phyloP scores from a whole-genome alignment of 177 flowering plant species.

The Vitis hybrid region DNA sequence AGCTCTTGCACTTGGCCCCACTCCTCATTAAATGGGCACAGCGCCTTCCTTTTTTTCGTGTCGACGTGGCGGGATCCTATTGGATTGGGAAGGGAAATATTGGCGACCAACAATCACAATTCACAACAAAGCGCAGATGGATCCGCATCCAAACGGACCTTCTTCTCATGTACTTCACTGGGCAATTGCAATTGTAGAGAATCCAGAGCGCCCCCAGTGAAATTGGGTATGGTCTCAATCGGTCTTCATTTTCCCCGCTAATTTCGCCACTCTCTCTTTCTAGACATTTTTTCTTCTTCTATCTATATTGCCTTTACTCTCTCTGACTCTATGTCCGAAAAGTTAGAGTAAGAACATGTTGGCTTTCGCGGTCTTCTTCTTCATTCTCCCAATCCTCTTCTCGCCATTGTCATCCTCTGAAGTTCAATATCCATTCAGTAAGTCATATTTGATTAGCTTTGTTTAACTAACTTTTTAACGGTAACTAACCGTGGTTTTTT shows the following conservation, averaged over 20 bases:
- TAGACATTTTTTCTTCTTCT: not conserved
- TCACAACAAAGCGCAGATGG: no score
- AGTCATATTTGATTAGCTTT: not conserved
- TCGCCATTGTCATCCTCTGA: no score
- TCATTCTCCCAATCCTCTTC: conserved; percentile 1
- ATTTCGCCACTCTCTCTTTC: conserved; percentile 13
- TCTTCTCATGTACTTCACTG: no score
- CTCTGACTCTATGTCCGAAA: conserved; percentile 11
- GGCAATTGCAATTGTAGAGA: no score
- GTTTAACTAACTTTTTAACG: conserved; percentile 16
- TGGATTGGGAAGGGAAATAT: no score
- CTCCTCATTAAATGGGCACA: no score
- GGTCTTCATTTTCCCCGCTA: conserved; percentile 18
- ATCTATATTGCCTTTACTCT: conserved; percentile 8
- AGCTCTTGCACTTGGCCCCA: no score
- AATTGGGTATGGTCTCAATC: not conserved
- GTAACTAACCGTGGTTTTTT: not conserved
- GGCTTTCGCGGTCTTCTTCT: conserved; percentile 9
- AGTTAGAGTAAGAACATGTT: conserved; percentile 15
- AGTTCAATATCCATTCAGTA: conserved; percentile 20
- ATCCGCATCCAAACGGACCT: no score
- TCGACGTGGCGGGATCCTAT: no score
- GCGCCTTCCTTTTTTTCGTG: no score
- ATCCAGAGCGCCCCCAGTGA: no score
- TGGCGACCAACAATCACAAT: no score